Evolutionary conservation across 495 filamentous ascomycete species (phyloP).

Genomic region (Podospora bellae-mahoneyi): DNA sequence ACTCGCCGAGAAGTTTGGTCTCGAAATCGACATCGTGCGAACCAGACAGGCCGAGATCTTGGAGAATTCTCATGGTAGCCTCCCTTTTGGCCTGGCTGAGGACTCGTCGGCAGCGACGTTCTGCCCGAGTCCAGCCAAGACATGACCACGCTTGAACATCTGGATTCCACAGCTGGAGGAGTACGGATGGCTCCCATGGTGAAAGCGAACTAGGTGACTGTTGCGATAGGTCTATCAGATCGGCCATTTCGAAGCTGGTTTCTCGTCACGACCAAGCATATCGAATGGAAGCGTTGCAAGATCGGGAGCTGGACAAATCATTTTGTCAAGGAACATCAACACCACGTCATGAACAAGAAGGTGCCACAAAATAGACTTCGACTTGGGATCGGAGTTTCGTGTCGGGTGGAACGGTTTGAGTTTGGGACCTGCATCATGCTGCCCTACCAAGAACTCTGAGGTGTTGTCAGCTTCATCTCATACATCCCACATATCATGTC

Average conservation of each 20-base stretch:
- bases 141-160: not conserved
- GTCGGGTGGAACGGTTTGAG: not conserved
- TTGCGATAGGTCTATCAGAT: not conserved
- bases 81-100: not conserved
- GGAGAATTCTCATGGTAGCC: not conserved
- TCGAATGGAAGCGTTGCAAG: not conserved
- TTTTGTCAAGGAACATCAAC: not conserved
- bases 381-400: not conserved
- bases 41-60: not conserved
- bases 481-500: not conserved
- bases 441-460: not conserved
- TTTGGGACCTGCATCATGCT: not conserved
- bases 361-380: not conserved
- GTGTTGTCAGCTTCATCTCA: not conserved
- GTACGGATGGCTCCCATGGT: not conserved
- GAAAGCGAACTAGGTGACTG: not conserved
- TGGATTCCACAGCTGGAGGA: not conserved
- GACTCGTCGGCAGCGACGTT: slow-evolving; percentile 1
- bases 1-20: not conserved
- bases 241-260: not conserved
- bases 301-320: not conserved
- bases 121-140: not conserved
- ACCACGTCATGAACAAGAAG: not conserved
- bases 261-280: not conserved
- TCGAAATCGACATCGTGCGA: not conserved